Base-by-base conservation (phyloP, 257 asterid species). In the Scutellaria galericulata region DNA sequence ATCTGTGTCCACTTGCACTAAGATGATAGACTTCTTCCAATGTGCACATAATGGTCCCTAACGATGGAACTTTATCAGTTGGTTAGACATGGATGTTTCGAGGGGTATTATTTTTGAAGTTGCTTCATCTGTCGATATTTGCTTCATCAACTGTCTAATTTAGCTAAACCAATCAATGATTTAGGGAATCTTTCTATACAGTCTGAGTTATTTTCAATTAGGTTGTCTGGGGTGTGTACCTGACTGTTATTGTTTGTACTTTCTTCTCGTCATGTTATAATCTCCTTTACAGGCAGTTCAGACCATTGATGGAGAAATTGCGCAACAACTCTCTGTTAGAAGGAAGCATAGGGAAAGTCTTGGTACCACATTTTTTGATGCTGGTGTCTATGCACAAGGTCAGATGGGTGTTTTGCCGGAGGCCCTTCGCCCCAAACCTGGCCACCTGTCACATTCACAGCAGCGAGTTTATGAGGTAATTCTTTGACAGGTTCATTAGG, bases 391-490 rank as follows among this genome's bases (percentile, higher is more conserved):
- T 81, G 75, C 92, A 51, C 97, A 82, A 77, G 90, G 92, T 73
- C 95, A 86, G 82, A 84, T 88, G 86, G 87, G 91, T 68, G 86
- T 73, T 69, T 64, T 92, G 62, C 97, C 99, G 3, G 99, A 95
- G 75, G 93, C 96, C 52, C 99, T 92, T 77, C 96, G 97, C 53
- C 99, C 98, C 76, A 88, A 84, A 78, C 97, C 98, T 68, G 98
- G 99, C 42, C 96, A 91, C 68, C 78, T 95, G 63, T 88, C 99
- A 7, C 90, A 82, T 73, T 85, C 96, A 44, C 98, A 92, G 83
- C 98, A 95, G 87, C 88, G 96, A 72, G 98, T 95, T 77, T 95
- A 95, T 72, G 97, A 95, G 98, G 99, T 89, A 69, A 68, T 72
- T 62, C 66, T 75, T 68, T 35, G 74, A 54, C 41, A 31, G 37